Percentiles rank a stretch among this genome's conserved stretches.
Evolutionary conservation across 345 rosid species (phyloP).

Genomic region (Noccaea caerulescens): DNA sequence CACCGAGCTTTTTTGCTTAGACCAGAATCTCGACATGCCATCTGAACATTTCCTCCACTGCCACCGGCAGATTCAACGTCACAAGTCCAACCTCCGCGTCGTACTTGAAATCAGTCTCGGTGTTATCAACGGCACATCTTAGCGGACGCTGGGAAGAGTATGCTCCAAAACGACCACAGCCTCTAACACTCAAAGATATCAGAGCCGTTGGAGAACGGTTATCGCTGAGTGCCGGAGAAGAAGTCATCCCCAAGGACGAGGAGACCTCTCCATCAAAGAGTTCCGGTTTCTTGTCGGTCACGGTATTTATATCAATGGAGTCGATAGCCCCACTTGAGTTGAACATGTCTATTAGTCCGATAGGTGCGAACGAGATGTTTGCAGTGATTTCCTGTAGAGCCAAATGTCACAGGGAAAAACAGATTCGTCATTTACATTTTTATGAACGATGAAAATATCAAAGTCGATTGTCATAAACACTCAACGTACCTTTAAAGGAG

Average conservation of each 20-base stretch:
- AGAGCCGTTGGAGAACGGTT: slow-evolving; percentile 56
- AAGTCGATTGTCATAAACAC: neutral
- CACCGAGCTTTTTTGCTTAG: slow-evolving; percentile 27
- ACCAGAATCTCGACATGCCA: slow-evolving; percentile 79
- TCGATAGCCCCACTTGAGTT: slow-evolving; percentile 81
- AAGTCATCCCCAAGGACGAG: slow-evolving; percentile 40
- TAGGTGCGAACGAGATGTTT: slow-evolving; percentile 74
- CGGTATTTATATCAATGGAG: slow-evolving; percentile 51
- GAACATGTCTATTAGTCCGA: slow-evolving; percentile 91
- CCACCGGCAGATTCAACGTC: slow-evolving; percentile 60
- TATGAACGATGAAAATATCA: neutral
- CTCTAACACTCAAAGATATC: slow-evolving; percentile 63
- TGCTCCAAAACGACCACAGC: slow-evolving; percentile 76
- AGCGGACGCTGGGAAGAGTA: slow-evolving; percentile 74
- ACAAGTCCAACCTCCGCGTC: slow-evolving; percentile 62
- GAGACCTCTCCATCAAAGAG: slow-evolving; percentile 62
- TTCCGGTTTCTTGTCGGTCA: slow-evolving; percentile 46
- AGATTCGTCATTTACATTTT: slow-evolving; percentile 24
- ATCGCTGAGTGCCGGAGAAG: slow-evolving; percentile 45
- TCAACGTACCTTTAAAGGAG: slow-evolving; percentile 65
- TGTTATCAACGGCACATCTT: slow-evolving; percentile 60
- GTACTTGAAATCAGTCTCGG: slow-evolving; percentile 59
- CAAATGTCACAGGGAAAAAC: neutral
- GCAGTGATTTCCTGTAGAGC: slow-evolving; percentile 60
- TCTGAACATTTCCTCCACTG: slow-evolving; percentile 76